phyloP scores from a whole-genome alignment of 2,329 filamentous ascomycete species.

The Penicillium italicum region DNA sequence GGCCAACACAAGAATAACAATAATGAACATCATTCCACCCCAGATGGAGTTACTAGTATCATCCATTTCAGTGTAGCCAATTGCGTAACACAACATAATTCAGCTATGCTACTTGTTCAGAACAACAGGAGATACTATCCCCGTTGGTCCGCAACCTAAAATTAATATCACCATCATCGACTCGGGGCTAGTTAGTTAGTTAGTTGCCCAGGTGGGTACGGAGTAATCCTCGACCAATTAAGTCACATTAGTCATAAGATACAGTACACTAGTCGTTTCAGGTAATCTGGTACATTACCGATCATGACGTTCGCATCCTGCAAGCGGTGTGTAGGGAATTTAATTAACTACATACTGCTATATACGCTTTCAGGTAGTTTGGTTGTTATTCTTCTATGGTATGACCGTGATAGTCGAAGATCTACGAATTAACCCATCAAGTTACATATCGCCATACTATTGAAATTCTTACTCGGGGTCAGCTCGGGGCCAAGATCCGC shows the following conservation, averaged over 20 bases:
- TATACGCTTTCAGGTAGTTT: background rate
- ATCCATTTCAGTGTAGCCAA: no score
- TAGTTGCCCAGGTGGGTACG: background rate
- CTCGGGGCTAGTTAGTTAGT: background rate
- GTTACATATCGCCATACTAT: background rate
- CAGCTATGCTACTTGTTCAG: background rate
- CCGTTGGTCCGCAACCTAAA: background rate
- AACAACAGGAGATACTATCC: background rate
- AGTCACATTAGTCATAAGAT: slow-evolving; percentile 12
- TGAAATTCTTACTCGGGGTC: background rate
- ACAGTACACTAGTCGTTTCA: slow-evolving; percentile 16
- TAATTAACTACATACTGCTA: background rate
- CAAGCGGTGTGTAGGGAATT: slow-evolving; percentile 21
- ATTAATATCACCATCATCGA: slow-evolving; percentile 7
- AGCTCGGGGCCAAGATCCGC: background rate
- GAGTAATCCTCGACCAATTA: background rate
- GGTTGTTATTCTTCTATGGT: background rate
- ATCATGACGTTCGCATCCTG: slow-evolving; percentile 21
- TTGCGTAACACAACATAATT: background rate
- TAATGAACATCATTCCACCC: slow-evolving; percentile 9
- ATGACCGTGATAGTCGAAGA: background rate
- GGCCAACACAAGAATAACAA: background rate
- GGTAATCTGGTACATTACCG: slow-evolving; percentile 10
- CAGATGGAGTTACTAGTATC: no score
- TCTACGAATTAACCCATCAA: background rate